Percentiles rank a stretch among this genome's conserved stretches.
These are phyloP conservation scores for Aspergillus calidoustus DNA, from an alignment of 2,329 filamentous ascomycete genomes.

Conservation along the genomic window DNA sequence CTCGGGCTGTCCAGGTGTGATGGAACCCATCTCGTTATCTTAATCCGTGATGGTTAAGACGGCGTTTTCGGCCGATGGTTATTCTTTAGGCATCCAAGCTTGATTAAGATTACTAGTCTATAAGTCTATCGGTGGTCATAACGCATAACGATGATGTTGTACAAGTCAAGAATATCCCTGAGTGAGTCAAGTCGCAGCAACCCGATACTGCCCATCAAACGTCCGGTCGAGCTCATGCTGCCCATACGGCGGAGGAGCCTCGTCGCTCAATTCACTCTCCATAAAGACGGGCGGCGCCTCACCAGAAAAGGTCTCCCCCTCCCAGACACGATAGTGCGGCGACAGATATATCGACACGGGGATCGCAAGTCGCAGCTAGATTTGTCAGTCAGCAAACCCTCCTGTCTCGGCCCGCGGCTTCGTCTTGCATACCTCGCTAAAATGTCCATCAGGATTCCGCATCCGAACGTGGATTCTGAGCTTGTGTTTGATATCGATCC, in stretches of 20 bases:
- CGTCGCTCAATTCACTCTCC: neutral
- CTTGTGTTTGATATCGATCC: conserved; percentile 1
- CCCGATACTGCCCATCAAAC: neutral
- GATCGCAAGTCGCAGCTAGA: neutral
- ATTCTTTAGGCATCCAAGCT: neutral
- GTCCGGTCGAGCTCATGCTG: conserved; percentile 1
- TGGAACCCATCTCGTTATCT: neutral
- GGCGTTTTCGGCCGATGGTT: neutral
- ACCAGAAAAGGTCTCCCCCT: neutral
- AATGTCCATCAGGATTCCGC: conserved; percentile 7
- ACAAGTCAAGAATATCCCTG: neutral
- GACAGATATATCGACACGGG: conserved; percentile 6
- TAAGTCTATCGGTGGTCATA: neutral
- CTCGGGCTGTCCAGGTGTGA: neutral
- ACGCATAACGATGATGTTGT: neutral
- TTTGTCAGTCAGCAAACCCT: neutral
- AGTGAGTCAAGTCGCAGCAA: neutral
- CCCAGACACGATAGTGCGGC: neutral
- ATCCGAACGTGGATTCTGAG: conserved; percentile 7
- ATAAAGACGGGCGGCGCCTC: neutral
- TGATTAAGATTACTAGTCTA: neutral
- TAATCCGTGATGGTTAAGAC: neutral
- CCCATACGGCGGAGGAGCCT: conserved; percentile 6
- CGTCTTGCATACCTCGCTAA: neutral
- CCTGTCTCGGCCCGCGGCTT: neutral